These are phyloP conservation scores for Kregervanrija delftensis DNA, from an alignment of 805 yeast genomes.

Conservation along the genomic window DNA sequence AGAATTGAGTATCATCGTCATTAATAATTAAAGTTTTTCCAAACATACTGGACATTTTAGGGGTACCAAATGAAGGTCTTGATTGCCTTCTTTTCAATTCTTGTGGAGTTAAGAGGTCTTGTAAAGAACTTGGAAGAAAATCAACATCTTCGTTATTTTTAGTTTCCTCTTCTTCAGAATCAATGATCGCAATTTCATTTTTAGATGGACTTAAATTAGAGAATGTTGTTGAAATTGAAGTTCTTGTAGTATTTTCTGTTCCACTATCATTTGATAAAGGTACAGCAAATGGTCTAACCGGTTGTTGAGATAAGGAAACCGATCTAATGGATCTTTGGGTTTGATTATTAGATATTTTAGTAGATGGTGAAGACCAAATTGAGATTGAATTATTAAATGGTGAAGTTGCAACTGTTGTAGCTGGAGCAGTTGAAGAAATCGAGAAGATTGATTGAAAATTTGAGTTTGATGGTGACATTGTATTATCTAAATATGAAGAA, in stretches of 20 bases:
- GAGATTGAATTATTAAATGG: slow-evolving; percentile 19
- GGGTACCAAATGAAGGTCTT: slow-evolving; percentile 26
- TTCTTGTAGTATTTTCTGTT: too few relatives aligned
- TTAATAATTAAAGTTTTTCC: slow-evolving; percentile 6
- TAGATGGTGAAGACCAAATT: slow-evolving; percentile 18
- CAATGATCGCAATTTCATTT: slow-evolving; percentile 4
- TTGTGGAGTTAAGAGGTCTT: slow-evolving; percentile 77
- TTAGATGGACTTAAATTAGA: not conserved
- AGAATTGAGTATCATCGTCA: slow-evolving; percentile 31
- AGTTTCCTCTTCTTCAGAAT: slow-evolving; percentile 29
- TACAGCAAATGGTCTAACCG: too few relatives aligned
- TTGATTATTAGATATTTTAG: slow-evolving; percentile 1
- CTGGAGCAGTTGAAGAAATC: slow-evolving; percentile 5
- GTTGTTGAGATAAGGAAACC: slow-evolving; percentile 2
- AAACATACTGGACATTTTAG: slow-evolving; percentile 3
- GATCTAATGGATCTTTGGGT: slow-evolving; percentile 3
- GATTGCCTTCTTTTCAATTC: slow-evolving; percentile 65
- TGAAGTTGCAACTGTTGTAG: slow-evolving; percentile 16
- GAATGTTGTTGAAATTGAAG: too few relatives aligned
- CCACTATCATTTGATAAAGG: too few relatives aligned
- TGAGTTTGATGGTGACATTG: not conserved
- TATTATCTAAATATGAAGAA: not conserved
- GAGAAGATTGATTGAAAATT: not conserved
- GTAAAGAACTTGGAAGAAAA: slow-evolving; percentile 72
- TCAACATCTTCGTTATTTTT: slow-evolving; percentile 47